Evolutionary conservation across 1,284 basidiomycete genomes (phyloP).

Genomic region (Sporisorium graminicola): DNA sequence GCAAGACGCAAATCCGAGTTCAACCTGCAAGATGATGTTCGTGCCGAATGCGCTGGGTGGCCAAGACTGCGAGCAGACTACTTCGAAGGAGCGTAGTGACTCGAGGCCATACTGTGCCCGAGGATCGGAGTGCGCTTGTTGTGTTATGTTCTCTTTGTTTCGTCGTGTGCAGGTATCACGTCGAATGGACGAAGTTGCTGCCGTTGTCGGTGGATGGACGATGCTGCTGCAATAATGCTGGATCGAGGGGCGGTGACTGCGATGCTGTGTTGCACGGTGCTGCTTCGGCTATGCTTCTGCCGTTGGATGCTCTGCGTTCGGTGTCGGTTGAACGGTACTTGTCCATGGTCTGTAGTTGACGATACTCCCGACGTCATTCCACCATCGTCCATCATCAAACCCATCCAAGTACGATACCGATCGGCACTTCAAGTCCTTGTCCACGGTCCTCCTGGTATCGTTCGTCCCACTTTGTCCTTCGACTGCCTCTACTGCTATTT

Average conservation of each 20-base stretch:
- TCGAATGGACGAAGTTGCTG: background rate
- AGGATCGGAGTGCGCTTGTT: background rate
- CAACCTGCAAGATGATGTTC: too few relatives aligned
- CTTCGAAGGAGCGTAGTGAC: background rate
- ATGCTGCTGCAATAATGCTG: background rate
- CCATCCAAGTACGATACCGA: too few relatives aligned
- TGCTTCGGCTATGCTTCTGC: background rate
- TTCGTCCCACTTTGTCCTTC: too few relatives aligned
- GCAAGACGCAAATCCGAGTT: too few relatives aligned
- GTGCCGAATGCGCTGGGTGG: background rate
- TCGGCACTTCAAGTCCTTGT: too few relatives aligned
- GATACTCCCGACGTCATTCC: background rate
- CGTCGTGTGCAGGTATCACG: background rate
- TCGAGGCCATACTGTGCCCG: too few relatives aligned
- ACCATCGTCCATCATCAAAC: background rate
- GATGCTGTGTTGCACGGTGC: background rate
- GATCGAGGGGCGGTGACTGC: background rate
- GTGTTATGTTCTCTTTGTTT: too few relatives aligned
- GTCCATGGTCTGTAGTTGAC: background rate
- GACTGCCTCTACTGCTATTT: too few relatives aligned
- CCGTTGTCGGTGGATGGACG: background rate
- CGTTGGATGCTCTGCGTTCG: background rate
- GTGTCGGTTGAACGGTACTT: background rate
- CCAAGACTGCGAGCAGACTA: background rate
- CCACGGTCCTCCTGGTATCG: too few relatives aligned